These are phyloP conservation scores for Codiaeum variegatum DNA, from an alignment of 441 rosid genomes.

Conservation along the genomic window DNA sequence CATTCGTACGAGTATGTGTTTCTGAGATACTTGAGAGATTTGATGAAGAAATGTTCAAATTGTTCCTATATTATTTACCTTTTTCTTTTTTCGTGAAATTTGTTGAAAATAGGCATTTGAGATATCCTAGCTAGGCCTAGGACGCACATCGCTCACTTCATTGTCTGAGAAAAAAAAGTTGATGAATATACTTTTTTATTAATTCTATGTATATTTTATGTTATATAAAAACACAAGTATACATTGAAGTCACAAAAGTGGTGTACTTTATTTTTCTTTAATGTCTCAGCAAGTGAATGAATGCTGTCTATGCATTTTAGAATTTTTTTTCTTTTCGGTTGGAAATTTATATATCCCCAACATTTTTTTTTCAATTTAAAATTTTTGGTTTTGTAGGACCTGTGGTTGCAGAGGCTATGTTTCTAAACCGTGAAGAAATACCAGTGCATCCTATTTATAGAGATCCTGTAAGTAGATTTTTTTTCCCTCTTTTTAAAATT, in stretches of 20 bases:
- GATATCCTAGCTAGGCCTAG: neutral
- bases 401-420: slow-evolving; percentile 95
- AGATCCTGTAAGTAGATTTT: slow-evolving; percentile 73
- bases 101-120: neutral
- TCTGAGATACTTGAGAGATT: neutral
- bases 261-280: neutral
- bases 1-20: neutral
- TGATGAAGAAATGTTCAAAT: neutral
- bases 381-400: slow-evolving; percentile 54
- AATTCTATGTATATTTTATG: neutral
- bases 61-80: neutral
- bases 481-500: neutral
- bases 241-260: neutral
- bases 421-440: slow-evolving; percentile 88
- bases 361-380: neutral
- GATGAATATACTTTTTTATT: neutral
- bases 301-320: neutral
- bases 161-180: neutral
- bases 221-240: neutral
- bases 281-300: neutral
- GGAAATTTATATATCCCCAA: neutral
- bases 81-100: neutral
- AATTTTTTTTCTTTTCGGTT: neutral
- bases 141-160: too few relatives aligned
- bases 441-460: slow-evolving; percentile 81